Percentiles rank a stretch among this genome's conserved stretches.
Evolutionary conservation across 2,329 filamentous ascomycete genomes (phyloP).

Genomic region (Mycosphaerella sp.): DNA sequence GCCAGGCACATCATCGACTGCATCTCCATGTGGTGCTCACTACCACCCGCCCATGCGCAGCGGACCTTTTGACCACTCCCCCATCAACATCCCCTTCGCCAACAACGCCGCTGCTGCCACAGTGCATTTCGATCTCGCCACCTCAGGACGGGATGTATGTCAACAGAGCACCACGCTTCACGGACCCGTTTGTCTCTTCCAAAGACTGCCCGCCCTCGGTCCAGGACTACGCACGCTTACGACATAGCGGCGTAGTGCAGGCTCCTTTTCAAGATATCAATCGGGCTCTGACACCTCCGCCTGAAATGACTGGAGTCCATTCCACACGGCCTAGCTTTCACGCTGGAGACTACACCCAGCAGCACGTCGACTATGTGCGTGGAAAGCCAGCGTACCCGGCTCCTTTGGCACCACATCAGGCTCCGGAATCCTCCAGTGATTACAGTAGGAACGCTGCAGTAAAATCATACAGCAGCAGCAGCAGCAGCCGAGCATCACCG

Average conservation of each 20-base stretch:
- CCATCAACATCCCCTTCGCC: slow-evolving; percentile 22
- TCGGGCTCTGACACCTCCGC: slow-evolving; percentile 33
- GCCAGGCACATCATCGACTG: too few relatives aligned
- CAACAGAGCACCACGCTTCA: slow-evolving; percentile 30
- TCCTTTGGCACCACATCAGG: slow-evolving; percentile 18
- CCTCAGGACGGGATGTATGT: slow-evolving; percentile 29
- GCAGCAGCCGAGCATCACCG: slow-evolving; percentile 23
- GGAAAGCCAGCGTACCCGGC: slow-evolving; percentile 22
- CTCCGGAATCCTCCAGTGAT: slow-evolving; percentile 16
- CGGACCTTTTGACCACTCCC: too few relatives aligned
- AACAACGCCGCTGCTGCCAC: slow-evolving; percentile 19
- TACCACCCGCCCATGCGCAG: too few relatives aligned
- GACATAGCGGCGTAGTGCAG: slow-evolving; percentile 19
- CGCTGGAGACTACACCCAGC: slow-evolving; percentile 15
- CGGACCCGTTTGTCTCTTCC: slow-evolving; percentile 32
- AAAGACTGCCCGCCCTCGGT: slow-evolving; percentile 21
- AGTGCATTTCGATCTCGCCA: slow-evolving; percentile 7
- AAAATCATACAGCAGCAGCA: slow-evolving; percentile 12
- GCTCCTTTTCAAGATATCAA: slow-evolving; percentile 18
- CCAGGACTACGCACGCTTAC: slow-evolving; percentile 15
- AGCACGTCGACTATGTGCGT: slow-evolving; percentile 22
- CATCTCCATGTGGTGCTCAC: too few relatives aligned
- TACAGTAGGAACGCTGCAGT: slow-evolving; percentile 9
- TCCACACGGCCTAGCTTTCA: slow-evolving; percentile 22
- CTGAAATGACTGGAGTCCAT: slow-evolving; percentile 33